A percentile compares a stretch with the other conserved stretches of the same genome.
phyloP scores from a whole-genome alignment of 2,329 filamentous ascomycete genomes.

The Trichoderma gracile region DNA sequence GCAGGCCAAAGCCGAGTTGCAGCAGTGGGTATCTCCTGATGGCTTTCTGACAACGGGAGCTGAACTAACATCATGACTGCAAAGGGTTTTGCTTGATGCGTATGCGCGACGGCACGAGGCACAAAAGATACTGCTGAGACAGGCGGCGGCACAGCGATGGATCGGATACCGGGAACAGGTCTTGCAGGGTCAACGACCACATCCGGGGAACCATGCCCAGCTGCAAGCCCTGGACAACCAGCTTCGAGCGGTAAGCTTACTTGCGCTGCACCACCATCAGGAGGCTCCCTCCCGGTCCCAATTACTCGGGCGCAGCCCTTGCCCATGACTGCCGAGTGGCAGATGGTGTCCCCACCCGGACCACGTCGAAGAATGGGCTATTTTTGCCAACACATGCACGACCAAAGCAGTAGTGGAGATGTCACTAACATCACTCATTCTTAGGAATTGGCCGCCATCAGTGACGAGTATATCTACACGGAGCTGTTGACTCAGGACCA shows the following conservation, averaged over 20 bases:
- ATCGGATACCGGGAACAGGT: slow-evolving; percentile 55
- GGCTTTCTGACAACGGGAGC: background rate
- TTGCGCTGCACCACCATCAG: background rate
- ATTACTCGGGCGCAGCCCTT: background rate
- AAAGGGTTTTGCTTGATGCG: slow-evolving; percentile 60
- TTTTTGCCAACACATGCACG: slow-evolving; percentile 6
- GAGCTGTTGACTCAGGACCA: slow-evolving; percentile 57
- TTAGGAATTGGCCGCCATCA: slow-evolving; percentile 59
- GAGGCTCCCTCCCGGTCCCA: background rate
- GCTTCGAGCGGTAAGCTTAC: slow-evolving; percentile 53
- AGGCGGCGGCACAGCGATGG: slow-evolving; percentile 62
- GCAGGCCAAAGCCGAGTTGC: slow-evolving; percentile 62
- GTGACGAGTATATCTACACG: slow-evolving; percentile 59
- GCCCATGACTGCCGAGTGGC: background rate
- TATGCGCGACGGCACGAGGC: slow-evolving; percentile 62
- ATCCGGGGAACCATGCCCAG: slow-evolving; percentile 48
- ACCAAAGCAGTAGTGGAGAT: slow-evolving; percentile 1
- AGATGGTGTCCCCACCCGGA: slow-evolving; percentile 5
- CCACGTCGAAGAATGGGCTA: background rate
- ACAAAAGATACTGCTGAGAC: slow-evolving; percentile 65
- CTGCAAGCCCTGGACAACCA: slow-evolving; percentile 58
- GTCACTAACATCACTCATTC: background rate
- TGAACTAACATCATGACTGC: slow-evolving; percentile 1
- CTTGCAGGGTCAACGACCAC: slow-evolving; percentile 54
- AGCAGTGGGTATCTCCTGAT: slow-evolving; percentile 51